phyloP scores from a whole-genome alignment of 345 rosid genomes.

The Aquilaria yunnanensis region DNA sequence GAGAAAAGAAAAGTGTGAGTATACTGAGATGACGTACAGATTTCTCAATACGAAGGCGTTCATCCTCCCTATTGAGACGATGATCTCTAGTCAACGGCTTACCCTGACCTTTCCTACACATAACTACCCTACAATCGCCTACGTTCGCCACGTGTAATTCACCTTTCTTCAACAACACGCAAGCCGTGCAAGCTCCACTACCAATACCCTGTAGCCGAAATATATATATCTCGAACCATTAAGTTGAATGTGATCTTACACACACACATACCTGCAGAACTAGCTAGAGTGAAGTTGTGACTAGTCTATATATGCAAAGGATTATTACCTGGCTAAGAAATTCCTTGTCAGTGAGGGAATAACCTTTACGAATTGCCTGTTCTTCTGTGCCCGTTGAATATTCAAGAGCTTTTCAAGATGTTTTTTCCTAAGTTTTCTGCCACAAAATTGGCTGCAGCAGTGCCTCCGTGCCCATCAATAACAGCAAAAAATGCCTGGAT shows the following conservation, averaged over 20 bases:
- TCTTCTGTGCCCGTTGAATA: constrained; percentile 11
- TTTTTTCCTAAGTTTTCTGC: constrained; percentile 43
- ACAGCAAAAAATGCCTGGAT: constrained; percentile 40
- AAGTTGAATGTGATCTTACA: no score
- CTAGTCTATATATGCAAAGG: not conserved
- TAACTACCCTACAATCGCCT: constrained; percentile 46
- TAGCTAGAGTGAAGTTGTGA: no score
- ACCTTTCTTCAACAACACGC: constrained; percentile 33
- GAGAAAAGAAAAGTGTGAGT: not conserved
- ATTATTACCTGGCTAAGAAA: constrained; percentile 42
- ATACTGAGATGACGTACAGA: constrained; percentile 17
- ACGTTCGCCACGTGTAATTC: constrained; percentile 36
- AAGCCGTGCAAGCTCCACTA: constrained; percentile 49
- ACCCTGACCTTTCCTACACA: constrained; percentile 41
- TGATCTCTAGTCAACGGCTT: constrained; percentile 35
- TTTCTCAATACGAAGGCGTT: constrained; percentile 36
- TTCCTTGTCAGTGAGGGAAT: constrained; percentile 34
- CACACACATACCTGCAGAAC: no score
- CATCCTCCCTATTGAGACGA: constrained; percentile 34
- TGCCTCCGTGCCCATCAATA: constrained; percentile 54
- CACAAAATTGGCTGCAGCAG: constrained; percentile 34
- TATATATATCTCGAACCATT: not conserved
- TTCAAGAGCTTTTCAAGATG: constrained; percentile 28
- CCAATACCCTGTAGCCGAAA: constrained; percentile 23
- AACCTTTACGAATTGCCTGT: constrained; percentile 33